Evolutionary conservation across 495 filamentous ascomycete species (phyloP).

Genomic region (Penicillium salamii): DNA sequence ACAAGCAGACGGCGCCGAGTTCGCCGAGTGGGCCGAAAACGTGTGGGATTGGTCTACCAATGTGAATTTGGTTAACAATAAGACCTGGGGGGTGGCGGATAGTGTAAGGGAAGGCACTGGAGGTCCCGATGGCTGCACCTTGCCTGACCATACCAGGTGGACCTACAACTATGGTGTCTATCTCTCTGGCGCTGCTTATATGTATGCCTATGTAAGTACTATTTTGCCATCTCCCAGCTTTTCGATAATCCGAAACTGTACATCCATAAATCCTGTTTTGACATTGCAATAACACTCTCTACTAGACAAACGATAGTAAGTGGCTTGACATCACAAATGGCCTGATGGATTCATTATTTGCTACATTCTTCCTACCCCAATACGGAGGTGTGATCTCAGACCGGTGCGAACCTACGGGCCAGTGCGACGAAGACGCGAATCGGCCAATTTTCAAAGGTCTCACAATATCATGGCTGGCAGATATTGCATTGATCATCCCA

Average conservation of each 20-base stretch:
- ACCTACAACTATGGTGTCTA: constrained; percentile 69
- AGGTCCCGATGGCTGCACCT: constrained; percentile 21
- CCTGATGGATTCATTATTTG: background rate
- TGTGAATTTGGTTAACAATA: constrained; percentile 47
- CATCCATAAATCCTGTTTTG: background rate
- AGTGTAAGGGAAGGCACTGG: background rate
- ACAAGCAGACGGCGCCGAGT: constrained; percentile 63
- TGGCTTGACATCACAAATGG: background rate
- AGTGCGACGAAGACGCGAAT: constrained; percentile 62
- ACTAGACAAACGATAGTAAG: background rate
- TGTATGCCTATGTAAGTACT: constrained; percentile 55
- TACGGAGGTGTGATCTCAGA: constrained; percentile 57
- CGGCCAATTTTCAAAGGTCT: constrained; percentile 67
- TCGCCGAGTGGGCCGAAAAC: constrained; percentile 65
- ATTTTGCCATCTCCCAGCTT: background rate
- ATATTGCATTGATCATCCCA: constrained; percentile 57
- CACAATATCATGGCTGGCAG: constrained; percentile 68
- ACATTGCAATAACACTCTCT: background rate
- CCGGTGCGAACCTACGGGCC: constrained; percentile 58
- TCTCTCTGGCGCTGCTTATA: constrained; percentile 64
- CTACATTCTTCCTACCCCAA: background rate
- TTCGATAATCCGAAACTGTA: background rate
- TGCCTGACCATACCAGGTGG: constrained; percentile 52
- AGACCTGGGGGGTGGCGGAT: constrained; percentile 56
- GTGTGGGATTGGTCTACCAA: constrained; percentile 62